Evolutionary conservation across 2,329 filamentous ascomycete genomes (phyloP), one percentile per base, ranked within the genome.

Genomic region (Madurella mycetomatis): DNA sequence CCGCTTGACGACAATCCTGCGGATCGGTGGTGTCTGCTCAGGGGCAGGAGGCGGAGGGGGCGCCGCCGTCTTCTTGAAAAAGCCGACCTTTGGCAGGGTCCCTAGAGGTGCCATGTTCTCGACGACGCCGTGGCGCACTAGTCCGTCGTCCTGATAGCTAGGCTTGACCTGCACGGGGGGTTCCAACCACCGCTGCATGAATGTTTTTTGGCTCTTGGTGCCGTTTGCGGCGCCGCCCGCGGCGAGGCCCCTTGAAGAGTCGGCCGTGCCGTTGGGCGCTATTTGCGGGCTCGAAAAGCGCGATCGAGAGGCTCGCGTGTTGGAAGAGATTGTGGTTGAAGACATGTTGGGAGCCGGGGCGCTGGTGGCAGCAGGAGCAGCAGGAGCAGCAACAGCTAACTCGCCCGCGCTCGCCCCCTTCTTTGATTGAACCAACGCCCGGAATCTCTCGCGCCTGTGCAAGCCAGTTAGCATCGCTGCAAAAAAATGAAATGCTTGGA

Each of bases 41-140:
- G 55, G 51, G 43, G 59, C 40, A 17, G 54, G 40, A 9, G 56
- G 49, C 32, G 56, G 51, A 31, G 59, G 47, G 30, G 57, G 51
- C 44, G 55, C 55, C 39, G 70, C 69, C 52, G 67, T 67, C 65
- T 73, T 77, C 72, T 84, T 83, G 60, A 84, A 75, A 67, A 83
- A 80, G 46, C 79, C 72, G 18, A 78, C 79, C 71, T 81, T 83
- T 12, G 91, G 91, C 62, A 85, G 77, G 51, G 84, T 80, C 41
- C 91, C 91, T 53, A 96, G 74, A 25, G 91, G 86, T 50, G 85
- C 85, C 91, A 95, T 95, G 64, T 86, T 86, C 70, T 89, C 86
- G 55, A 95, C 76, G 16, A 95, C 88, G 60, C 88, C 88, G 69
- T 84, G 83, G 47, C 86, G 79, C 64, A 86, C 76, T 62, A 94